Conservation (phyloP, 352 stramenopile species). For the Phytophthora lateralis region DNA sequence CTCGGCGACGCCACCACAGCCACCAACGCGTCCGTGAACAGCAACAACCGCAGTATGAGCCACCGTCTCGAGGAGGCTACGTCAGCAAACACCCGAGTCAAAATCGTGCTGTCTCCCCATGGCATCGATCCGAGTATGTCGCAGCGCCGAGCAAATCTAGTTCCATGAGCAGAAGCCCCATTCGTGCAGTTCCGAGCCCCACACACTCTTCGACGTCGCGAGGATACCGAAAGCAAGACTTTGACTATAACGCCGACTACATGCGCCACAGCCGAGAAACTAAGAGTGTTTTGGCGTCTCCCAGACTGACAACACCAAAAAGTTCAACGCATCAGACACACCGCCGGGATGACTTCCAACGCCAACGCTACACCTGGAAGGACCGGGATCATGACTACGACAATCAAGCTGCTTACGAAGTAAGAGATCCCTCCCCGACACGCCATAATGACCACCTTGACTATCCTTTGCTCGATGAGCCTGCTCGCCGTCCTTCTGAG, state of each 20-base stretch:
- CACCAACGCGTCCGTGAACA: slow-evolving; percentile 25
- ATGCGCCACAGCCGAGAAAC: slow-evolving; percentile 2
- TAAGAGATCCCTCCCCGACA: slow-evolving; percentile 11
- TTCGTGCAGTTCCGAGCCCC: slow-evolving; percentile 4
- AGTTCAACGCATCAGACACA: slow-evolving; percentile 13
- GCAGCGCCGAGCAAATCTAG: slow-evolving; percentile 9
- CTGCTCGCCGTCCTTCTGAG: slow-evolving; percentile 5
- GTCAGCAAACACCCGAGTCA: slow-evolving; percentile 5
- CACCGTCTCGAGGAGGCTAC: slow-evolving; percentile 13
- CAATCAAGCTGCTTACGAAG: slow-evolving; percentile 14
- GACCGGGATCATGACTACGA: slow-evolving; percentile 6
- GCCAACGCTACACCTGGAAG: slow-evolving; percentile 19
- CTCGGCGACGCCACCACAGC: slow-evolving; percentile 16
- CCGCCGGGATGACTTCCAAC: slow-evolving; percentile 11
- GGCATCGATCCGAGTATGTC: slow-evolving; percentile 21
- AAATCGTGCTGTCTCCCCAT: slow-evolving; percentile 16
- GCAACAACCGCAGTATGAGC: slow-evolving; percentile 15
- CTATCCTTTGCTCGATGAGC: slow-evolving; percentile 4
- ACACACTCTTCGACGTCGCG: slow-evolving; percentile 8
- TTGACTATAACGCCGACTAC: slow-evolving; percentile 11
- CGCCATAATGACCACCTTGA: slow-evolving; percentile 2
- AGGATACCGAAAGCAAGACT: slow-evolving; percentile 13
- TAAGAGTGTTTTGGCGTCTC: slow-evolving; percentile 12
- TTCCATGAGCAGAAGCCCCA: slow-evolving; percentile 15
- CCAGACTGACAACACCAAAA: background rate